These are phyloP conservation scores for Sherardia arvensis DNA, from an alignment of 257 asterid species.

Conservation along the genomic window DNA sequence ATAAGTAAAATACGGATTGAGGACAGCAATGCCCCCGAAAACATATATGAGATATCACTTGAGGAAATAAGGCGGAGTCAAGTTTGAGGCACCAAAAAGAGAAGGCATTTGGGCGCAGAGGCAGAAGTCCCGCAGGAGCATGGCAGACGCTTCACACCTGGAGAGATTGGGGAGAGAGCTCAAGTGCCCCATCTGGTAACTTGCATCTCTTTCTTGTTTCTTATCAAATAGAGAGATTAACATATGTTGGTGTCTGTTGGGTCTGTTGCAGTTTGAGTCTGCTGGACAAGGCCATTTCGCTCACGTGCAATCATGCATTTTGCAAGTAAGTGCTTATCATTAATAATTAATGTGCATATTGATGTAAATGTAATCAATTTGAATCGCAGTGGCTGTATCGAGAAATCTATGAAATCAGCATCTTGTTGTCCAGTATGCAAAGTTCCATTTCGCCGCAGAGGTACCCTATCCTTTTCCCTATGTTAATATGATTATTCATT, in stretches of 20 bases:
- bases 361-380: neutral
- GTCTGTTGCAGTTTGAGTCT: conserved; percentile 67
- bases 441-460: conserved; percentile 86
- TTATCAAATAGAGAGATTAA: too few relatives aligned
- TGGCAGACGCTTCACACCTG: conserved; percentile 70
- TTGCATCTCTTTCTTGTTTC: neutral
- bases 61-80: too few relatives aligned
- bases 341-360: too few relatives aligned
- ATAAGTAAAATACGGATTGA: too few relatives aligned
- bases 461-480: too few relatives aligned
- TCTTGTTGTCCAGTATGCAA: conserved; percentile 84
- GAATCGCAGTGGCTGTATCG: conserved; percentile 56
- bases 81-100: too few relatives aligned
- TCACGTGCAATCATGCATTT: conserved; percentile 85
- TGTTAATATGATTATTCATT: too few relatives aligned
- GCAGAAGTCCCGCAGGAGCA: conserved; percentile 8
- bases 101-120: too few relatives aligned
- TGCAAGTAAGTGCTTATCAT: conserved; percentile 59
- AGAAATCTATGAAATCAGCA: conserved; percentile 70
- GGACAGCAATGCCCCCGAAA: too few relatives aligned
- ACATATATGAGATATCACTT: too few relatives aligned
- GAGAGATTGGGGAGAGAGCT: conserved; percentile 97
- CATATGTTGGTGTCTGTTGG: too few relatives aligned
- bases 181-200: conserved; percentile 92
- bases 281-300: conserved; percentile 66